Base-by-base conservation (phyloP, 2,329 filamentous ascomycete genomes). In the Beauveria australis region DNA sequence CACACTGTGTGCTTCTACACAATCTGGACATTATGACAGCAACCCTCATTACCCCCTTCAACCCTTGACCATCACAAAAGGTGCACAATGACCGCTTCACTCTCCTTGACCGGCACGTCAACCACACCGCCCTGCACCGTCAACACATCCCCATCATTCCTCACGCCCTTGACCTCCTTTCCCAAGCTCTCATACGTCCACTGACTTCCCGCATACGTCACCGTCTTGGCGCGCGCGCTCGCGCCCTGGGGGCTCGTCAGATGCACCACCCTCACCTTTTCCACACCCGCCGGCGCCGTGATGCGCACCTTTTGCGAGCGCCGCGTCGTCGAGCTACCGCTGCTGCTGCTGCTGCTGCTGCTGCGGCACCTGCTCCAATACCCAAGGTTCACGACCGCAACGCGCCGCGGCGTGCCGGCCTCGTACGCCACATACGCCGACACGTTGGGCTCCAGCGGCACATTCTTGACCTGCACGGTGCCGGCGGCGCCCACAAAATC, bases 151-250 rank as follows among this genome's bases (percentile, higher is more conserved):
- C 68, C 71, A 46, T 74, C 73, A 12, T 69, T 62, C 51, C 69
- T 64, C 5, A 73, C 69, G 8, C 67, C 66, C 60, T 66, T 69
- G 3, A 74, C 69, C 64, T 75, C 73, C 61, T 64, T 63, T 0
- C 73, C 72, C 1, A 66, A 53, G 60, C 70, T 73, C 51, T 67
- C 66, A 53, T 69, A 72, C 7, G 71, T 73, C 73, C 72, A 75
- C 62, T 74, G 72, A 57, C 72, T 74, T 5, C 72, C 73, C 2
- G 66, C 73, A 43, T 75, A 75, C 8, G 73, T 74, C 53, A 75
- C 73, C 3, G 64, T 67, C 56, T 67, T 65, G 2, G 71, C 71
- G 1, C 63, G 66, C 1, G 70, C 72, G 9, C 71, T 70, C 1
- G 73, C 73, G 2, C 73, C 73, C 30, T 66, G 48, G 3, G 72